Percentiles rank a stretch among this genome's conserved stretches.
Conservation (phyloP, 352 stramenopile genomes). For the Phytophthora tubulina region DNA sequence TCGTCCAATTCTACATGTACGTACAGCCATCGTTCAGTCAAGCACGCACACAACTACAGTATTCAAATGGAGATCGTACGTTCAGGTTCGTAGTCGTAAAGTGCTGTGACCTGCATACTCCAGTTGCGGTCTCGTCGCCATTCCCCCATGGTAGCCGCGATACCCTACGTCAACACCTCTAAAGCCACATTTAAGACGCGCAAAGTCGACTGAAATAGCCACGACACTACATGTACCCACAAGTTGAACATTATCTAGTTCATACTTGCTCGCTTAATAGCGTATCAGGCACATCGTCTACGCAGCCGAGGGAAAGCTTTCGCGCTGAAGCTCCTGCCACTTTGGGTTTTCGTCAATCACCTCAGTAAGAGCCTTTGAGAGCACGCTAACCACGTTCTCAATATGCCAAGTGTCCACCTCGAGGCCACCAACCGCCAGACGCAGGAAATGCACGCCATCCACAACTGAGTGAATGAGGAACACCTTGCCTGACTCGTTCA, state of each 20-base stretch:
- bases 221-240: background rate
- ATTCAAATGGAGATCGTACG: slow-evolving; percentile 32
- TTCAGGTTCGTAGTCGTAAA: slow-evolving; percentile 77
- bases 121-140: slow-evolving; percentile 28
- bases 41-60: background rate
- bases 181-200: no score
- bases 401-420: slow-evolving; percentile 61
- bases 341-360: slow-evolving; percentile 43
- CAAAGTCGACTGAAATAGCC: slow-evolving; percentile 30
- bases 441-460: slow-evolving; percentile 61
- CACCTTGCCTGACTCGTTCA: slow-evolving; percentile 65
- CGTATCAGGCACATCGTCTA: background rate
- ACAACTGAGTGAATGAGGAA: slow-evolving; percentile 80
- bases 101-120: slow-evolving; percentile 61
- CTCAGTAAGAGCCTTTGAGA: slow-evolving; percentile 43
- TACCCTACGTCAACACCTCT: no score
- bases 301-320: slow-evolving; percentile 17
- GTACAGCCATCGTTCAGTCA: background rate
- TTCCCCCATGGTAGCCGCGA: slow-evolving; percentile 10
- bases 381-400: slow-evolving; percentile 50
- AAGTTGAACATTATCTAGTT: background rate
- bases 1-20: slow-evolving; percentile 60
- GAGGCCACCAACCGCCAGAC: slow-evolving; percentile 60
- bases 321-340: slow-evolving; percentile 45
- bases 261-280: background rate